Conservation (phyloP, 176 grass and related monocot genomes). For the Paspalum vaginatum region DNA sequence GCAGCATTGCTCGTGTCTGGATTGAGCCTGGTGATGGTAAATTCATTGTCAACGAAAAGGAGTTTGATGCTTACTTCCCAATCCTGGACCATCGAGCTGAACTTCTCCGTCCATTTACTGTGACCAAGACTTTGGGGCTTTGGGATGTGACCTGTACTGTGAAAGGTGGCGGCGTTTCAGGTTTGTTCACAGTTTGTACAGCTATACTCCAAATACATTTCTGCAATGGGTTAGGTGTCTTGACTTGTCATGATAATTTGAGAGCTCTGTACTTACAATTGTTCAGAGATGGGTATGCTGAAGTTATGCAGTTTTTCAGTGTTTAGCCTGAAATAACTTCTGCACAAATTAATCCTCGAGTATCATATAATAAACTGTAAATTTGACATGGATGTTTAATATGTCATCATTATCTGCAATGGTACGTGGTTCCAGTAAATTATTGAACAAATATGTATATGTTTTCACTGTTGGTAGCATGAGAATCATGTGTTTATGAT, state of each 20-base stretch:
- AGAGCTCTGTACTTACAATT: not conserved
- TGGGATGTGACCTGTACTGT: constrained; percentile 86
- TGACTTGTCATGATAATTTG: not conserved
- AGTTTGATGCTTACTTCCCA: constrained; percentile 94
- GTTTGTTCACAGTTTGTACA: constrained; percentile 37
- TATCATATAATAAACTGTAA: not conserved
- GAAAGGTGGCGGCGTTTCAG: constrained; percentile 92
- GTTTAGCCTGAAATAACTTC: not conserved
- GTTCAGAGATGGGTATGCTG: not conserved
- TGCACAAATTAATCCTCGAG: not conserved
- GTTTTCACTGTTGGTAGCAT: not conserved
- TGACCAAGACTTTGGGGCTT: constrained; percentile 74
- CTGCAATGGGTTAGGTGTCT: not conserved
- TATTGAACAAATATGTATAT: not conserved
- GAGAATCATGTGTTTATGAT: not conserved
- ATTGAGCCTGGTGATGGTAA: constrained; percentile 85
- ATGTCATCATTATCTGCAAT: not conserved
- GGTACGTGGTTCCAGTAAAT: not conserved
- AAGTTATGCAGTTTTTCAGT: not conserved
- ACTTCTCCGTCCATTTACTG: constrained; percentile 86
- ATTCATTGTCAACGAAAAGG: constrained; percentile 89
- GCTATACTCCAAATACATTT: not conserved
- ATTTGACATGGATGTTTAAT: not conserved
- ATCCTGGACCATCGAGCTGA: constrained; percentile 91
- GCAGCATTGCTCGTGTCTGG: constrained; percentile 88